Evolutionary conservation across 2,329 filamentous ascomycete genomes (phyloP), one percentile per base, ranked within the genome.

Genomic region (Cordyceps farinosa): DNA sequence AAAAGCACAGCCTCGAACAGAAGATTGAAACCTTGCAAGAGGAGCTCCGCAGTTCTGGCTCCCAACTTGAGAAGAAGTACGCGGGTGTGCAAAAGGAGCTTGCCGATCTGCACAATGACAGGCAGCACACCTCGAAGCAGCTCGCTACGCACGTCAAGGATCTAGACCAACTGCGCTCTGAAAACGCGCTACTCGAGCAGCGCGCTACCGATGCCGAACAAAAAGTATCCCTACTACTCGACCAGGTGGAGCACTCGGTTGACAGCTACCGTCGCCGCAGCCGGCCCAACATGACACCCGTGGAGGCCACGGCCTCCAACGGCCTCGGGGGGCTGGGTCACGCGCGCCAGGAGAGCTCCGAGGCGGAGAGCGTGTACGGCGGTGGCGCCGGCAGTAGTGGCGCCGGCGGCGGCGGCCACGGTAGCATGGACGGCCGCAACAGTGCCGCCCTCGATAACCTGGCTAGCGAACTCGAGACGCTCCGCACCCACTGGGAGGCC

Each of bases 221-320:
- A 67, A 96, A 96, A 72, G 95, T 99, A 29, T 91, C 91, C 38
- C 85, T 97, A 71, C 86, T 99, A 56, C 87, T 99, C 13, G 92
- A 98, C 74, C 94, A 98, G 73, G 93, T 99, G 44, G 94, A 96
- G 75, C 87, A 88, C 47, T 96, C 92, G 4, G 95, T 99, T 17
- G 93, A 95, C 76, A 96, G 91, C 74, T 98, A 98, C 76, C 90
- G 95, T 62, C 90, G 95, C 47, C 92, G 85, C 64, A 88, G 85
- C 69, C 83, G 88, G 67, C 75, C 75, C 54, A 78, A 76, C 65
- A 85, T 79, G 74, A 81, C 81, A 71, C 83, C 76, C 53, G 84
- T 80, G 52, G 86, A 80, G 15, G 27, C n/a, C 5, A 67, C 66
- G 55, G 67, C 66, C 57, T 67, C 74, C 47, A 80, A 79, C 47